Percentiles rank a stretch among this genome's conserved stretches.
These are phyloP conservation scores for Tricholoma matsutake DNA, from an alignment of 768 basidiomycete genomes.

Conservation along the genomic window DNA sequence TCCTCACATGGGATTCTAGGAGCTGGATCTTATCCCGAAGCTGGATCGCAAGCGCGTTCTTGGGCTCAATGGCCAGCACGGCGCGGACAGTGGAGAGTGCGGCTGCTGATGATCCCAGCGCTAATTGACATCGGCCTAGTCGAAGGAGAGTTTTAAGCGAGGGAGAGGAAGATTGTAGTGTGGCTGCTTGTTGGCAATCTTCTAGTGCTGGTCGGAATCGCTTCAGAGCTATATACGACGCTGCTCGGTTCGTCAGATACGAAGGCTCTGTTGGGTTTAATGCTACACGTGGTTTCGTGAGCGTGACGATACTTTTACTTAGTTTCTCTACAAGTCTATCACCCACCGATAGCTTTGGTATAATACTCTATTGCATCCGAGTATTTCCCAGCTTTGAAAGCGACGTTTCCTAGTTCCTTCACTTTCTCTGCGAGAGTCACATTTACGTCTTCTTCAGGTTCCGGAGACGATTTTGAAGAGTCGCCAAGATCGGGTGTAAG, in stretches of 20 bases:
- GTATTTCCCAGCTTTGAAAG: conserved; percentile 68
- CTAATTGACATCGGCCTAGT: conserved; percentile 80
- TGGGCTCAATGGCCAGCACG: conserved; percentile 59
- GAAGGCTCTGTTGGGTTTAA: conserved; percentile 65
- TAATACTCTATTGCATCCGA: conserved; percentile 71
- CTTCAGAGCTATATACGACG: conserved; percentile 80
- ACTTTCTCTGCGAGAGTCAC: conserved; percentile 52
- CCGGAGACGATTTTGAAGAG: conserved; percentile 6
- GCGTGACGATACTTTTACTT: not conserved
- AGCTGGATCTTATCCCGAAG: conserved; percentile 58
- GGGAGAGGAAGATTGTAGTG: conserved; percentile 58
- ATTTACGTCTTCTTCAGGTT: conserved; percentile 35
- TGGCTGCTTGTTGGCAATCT: conserved; percentile 75
- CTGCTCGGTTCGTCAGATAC: conserved; percentile 84
- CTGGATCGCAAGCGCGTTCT: conserved; percentile 55
- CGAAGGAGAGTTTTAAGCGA: conserved; percentile 79
- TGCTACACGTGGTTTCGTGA: conserved; percentile 33
- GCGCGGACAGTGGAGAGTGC: conserved; percentile 66
- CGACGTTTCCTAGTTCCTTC: conserved; percentile 73
- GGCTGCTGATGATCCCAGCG: conserved; percentile 64
- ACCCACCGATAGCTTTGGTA: conserved; percentile 65
- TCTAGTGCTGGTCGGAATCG: conserved; percentile 69
- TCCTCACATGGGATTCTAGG: conserved; percentile 64
- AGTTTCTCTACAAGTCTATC: too few species aligned
- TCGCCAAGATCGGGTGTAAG: too few species aligned